These are phyloP conservation scores for Pichia sp. DNA, from an alignment of 1,139 yeast genomes.

Conservation along the genomic window DNA sequence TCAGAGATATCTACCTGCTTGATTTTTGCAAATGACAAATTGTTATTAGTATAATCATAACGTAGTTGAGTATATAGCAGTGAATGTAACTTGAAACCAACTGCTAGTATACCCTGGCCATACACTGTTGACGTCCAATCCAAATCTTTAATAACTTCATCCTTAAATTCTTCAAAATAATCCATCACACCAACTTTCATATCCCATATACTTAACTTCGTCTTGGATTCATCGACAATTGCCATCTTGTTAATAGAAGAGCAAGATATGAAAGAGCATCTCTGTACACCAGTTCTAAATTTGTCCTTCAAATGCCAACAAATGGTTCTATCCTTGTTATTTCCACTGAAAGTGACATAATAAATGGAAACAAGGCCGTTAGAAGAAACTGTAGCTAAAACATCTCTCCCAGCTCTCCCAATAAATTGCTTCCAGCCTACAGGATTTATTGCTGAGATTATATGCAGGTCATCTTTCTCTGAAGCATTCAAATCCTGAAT, in stretches of 20 bases:
- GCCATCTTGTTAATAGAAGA: constrained; percentile 76
- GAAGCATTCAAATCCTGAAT: constrained; percentile 28
- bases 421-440: constrained; percentile 47
- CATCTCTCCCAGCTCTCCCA: constrained; percentile 43
- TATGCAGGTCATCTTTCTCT: constrained; percentile 35
- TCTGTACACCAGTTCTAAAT: constrained; percentile 52
- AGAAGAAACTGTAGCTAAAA: constrained; percentile 55
- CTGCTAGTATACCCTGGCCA: constrained; percentile 70
- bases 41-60: constrained; percentile 78
- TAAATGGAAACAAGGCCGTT: constrained; percentile 53
- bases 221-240: constrained; percentile 51
- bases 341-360: constrained; percentile 32
- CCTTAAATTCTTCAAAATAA: constrained; percentile 41
- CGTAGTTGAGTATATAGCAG: constrained; percentile 74
- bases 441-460: constrained; percentile 62
- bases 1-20: constrained; percentile 66
- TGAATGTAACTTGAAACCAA: constrained; percentile 65
- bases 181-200: constrained; percentile 63
- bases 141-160: constrained; percentile 45
- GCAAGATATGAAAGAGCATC: constrained; percentile 58
- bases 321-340: constrained; percentile 26
- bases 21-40: constrained; percentile 74
- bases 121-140: constrained; percentile 78
- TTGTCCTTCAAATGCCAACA: constrained; percentile 49
- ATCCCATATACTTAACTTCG: constrained; percentile 71